Conservation (phyloP, 805 yeast species). For the Candida ovalis region DNA sequence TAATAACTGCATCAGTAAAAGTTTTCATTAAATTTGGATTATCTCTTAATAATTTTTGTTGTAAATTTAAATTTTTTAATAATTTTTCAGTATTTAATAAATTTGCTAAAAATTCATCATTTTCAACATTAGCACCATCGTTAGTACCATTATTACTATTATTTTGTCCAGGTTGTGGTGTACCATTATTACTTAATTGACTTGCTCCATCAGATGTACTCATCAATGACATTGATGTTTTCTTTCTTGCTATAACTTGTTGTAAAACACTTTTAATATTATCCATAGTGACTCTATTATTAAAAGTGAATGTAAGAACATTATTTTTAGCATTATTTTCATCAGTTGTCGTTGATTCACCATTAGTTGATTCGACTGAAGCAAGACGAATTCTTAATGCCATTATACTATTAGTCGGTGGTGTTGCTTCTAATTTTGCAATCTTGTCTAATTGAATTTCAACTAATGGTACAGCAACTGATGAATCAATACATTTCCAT, state of each 20-base stretch:
- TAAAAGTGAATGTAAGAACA: conserved; percentile 54
- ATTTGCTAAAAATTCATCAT: conserved; percentile 28
- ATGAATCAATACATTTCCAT: conserved; percentile 56
- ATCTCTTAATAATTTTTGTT: conserved; percentile 69
- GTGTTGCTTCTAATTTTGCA: conserved; percentile 61
- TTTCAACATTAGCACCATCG: conserved; percentile 15
- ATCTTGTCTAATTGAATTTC: conserved; percentile 41
- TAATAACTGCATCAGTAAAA: conserved; percentile 85
- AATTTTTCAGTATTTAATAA: conserved; percentile 55
- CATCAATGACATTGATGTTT: conserved; percentile 31
- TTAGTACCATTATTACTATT: no score
- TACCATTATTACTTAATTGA: conserved; percentile 5
- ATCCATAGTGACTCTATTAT: conserved; percentile 72
- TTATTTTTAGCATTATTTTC: conserved; percentile 17
- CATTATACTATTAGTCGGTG: conserved; percentile 63
- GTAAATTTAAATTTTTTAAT: conserved; percentile 69
- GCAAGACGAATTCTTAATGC: conserved; percentile 51
- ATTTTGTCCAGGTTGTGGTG: conserved; percentile 5
- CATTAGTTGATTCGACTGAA: conserved; percentile 31
- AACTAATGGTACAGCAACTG: conserved; percentile 35
- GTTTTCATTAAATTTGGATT: conserved; percentile 66
- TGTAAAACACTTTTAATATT: conserved; percentile 64
- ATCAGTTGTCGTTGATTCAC: conserved; percentile 1
- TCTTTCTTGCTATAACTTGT: conserved; percentile 63
- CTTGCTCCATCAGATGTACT: conserved; percentile 33